Conservation (phyloP, 2,329 filamentous ascomycete genomes). For the Metarhizium humberi region DNA sequence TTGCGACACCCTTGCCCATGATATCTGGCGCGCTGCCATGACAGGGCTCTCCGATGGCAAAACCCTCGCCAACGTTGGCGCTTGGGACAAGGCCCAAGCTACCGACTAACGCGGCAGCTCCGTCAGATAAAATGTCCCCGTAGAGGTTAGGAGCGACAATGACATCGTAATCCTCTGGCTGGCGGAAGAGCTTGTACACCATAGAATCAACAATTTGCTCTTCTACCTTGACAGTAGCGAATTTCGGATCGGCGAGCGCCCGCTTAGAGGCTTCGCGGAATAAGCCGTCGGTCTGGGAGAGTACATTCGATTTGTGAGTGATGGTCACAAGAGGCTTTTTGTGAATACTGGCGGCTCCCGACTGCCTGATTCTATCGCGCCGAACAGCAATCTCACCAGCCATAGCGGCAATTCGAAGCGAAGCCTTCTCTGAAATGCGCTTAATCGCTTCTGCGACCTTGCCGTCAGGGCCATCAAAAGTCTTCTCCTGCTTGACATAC, state of each 20-base stretch:
- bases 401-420: constrained; percentile 79
- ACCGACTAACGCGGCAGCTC: constrained; percentile 86
- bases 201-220: constrained; percentile 99
- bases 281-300: constrained; percentile 91
- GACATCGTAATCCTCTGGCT: constrained; percentile 91
- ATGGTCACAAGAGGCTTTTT: constrained; percentile 73
- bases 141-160: constrained; percentile 97
- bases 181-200: constrained; percentile 99
- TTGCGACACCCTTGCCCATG: constrained; percentile 83
- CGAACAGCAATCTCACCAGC: constrained; percentile 90
- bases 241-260: constrained; percentile 59
- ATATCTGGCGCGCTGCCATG: constrained; percentile 96
- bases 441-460: constrained; percentile 97
- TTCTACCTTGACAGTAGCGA: constrained; percentile 60
- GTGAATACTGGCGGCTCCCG: constrained; percentile 51
- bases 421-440: constrained; percentile 83
- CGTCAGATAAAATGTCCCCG: constrained; percentile 93
- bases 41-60: constrained; percentile 96
- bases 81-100: constrained; percentile 86
- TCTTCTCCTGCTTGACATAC: constrained; percentile 94
- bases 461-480: constrained; percentile 62
- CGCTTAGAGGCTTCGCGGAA: constrained; percentile 75
- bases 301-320: constrained; percentile 96
- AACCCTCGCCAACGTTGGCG: constrained; percentile 88
- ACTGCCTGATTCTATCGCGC: constrained; percentile 68